These are phyloP conservation scores for Lathyrus sativus DNA, from an alignment of 306 rosid species.

Conservation along the genomic window DNA sequence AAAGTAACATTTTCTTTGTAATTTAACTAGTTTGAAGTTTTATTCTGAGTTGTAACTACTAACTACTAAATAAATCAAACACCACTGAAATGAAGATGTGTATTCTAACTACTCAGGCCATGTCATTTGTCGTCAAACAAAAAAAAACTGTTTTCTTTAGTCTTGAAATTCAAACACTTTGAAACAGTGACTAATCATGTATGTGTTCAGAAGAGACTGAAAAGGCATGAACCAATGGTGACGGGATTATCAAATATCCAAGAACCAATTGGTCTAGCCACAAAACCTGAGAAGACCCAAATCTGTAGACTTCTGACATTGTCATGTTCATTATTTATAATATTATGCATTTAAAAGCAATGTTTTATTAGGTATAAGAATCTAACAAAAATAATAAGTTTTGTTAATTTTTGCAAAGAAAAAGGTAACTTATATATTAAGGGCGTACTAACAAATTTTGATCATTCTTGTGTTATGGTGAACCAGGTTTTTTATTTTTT, in stretches of 20 bases:
- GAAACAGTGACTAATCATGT: conserved; percentile 17
- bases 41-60: neutral
- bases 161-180: conserved; percentile 9
- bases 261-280: conserved; percentile 9
- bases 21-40: conserved; percentile 12
- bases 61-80: conserved; percentile 12
- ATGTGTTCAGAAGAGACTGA: neutral
- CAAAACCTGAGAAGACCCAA: conserved; percentile 5
- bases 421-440: too few relatives aligned
- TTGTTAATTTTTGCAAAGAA: too few relatives aligned
- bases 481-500: too few relatives aligned
- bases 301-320: conserved; percentile 13
- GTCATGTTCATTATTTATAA: conserved; percentile 1
- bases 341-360: conserved; percentile 7
- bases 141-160: conserved; percentile 14
- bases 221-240: conserved; percentile 14
- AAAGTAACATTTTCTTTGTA: conserved; percentile 22
- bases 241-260: neutral
- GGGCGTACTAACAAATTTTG: too few relatives aligned
- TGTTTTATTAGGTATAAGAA: too few relatives aligned
- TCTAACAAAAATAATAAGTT: too few relatives aligned
- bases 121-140: conserved; percentile 3
- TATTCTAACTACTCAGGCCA: conserved; percentile 9
- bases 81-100: neutral
- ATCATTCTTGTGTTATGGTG: too few relatives aligned